Conservation (phyloP, 495 filamentous ascomycete genomes). For the Friedmanniomyces simplex region DNA sequence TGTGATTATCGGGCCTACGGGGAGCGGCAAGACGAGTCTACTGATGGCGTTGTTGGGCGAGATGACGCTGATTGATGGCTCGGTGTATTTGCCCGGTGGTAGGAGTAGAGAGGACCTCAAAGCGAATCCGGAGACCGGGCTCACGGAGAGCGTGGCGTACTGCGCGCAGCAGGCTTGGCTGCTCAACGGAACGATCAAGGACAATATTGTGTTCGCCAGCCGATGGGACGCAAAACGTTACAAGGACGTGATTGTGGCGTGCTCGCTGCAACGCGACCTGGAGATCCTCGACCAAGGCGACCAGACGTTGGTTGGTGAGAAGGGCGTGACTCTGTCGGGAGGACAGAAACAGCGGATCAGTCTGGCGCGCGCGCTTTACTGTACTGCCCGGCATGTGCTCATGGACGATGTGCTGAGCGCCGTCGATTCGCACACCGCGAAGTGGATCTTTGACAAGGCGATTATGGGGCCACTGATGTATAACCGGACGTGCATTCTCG, state of each 20-base stretch:
- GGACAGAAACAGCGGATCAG: conserved; percentile 98
- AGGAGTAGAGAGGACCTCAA: conserved; percentile 73
- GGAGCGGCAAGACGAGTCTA: conserved; percentile 88
- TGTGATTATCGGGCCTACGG: conserved; percentile 84
- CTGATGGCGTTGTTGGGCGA: conserved; percentile 95
- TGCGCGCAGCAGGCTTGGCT: conserved; percentile 98
- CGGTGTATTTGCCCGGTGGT: conserved; percentile 72
- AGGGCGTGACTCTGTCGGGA: conserved; percentile 92
- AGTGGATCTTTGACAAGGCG: conserved; percentile 94
- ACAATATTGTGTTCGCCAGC: conserved; percentile 91
- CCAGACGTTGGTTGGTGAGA: conserved; percentile 90
- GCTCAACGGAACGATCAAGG: conserved; percentile 88
- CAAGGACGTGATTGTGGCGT: conserved; percentile 76
- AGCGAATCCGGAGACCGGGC: conserved; percentile 69
- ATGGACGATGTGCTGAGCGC: conserved; percentile 95
- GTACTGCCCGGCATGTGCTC: conserved; percentile 77
- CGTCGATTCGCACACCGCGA: conserved; percentile 97
- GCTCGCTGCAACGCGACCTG: conserved; percentile 86
- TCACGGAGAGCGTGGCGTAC: conserved; percentile 89
- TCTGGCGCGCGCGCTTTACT: conserved; percentile 86
- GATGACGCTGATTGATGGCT: conserved; percentile 79
- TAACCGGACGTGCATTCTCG: conserved; percentile 80
- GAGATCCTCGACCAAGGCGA: conserved; percentile 89
- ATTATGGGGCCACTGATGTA: conserved; percentile 85
- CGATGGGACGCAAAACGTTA: conserved; percentile 76